A percentile compares a stretch with the other conserved stretches of the same genome.
These are phyloP conservation scores for Dendrobium chrysotoxum DNA, from an alignment of 106 monocot genomes.

Conservation along the genomic window DNA sequence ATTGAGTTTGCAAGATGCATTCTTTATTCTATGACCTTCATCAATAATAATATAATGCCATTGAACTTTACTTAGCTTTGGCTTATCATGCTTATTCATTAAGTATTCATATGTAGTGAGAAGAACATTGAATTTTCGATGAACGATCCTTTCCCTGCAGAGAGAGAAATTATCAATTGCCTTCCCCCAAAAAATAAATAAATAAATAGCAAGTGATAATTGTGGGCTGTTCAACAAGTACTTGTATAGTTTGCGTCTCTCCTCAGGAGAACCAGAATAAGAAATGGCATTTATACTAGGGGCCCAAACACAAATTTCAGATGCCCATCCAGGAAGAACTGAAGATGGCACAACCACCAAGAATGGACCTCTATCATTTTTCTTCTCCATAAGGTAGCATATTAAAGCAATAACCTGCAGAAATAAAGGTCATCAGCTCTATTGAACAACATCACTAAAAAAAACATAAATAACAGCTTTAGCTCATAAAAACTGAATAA, in stretches of 20 bases:
- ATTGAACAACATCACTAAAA: not conserved
- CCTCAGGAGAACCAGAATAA: slow-evolving; percentile 93
- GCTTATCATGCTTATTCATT: slow-evolving; percentile 99
- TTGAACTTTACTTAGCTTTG: slow-evolving; percentile 92
- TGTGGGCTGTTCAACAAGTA: slow-evolving; percentile 18
- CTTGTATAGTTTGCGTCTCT: slow-evolving; percentile 89
- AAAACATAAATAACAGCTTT: slow-evolving; percentile 4
- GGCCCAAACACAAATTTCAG: slow-evolving; percentile 91
- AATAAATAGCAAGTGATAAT: not conserved
- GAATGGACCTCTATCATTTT: slow-evolving; percentile 98
- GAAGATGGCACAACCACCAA: slow-evolving; percentile 97
- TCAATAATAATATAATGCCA: slow-evolving; percentile 99
- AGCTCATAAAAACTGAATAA: not conserved
- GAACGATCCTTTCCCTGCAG: slow-evolving; percentile 85
- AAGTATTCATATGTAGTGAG: slow-evolving; percentile 96
- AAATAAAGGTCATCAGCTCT: slow-evolving; percentile 1
- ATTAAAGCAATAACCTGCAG: slow-evolving; percentile 90
- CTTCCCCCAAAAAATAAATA: not conserved
- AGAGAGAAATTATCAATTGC: slow-evolving; percentile 17
- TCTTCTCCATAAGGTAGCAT: slow-evolving; percentile 94
- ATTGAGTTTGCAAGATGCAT: slow-evolving; percentile 99
- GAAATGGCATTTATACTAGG: slow-evolving; percentile 80
- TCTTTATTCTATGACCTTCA: slow-evolving; percentile 99
- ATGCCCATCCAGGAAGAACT: slow-evolving; percentile 92
- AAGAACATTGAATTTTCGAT: slow-evolving; percentile 94